These are phyloP conservation scores for Inosperma sp. DNA, from an alignment of 768 basidiomycete species.

Conservation along the genomic window DNA sequence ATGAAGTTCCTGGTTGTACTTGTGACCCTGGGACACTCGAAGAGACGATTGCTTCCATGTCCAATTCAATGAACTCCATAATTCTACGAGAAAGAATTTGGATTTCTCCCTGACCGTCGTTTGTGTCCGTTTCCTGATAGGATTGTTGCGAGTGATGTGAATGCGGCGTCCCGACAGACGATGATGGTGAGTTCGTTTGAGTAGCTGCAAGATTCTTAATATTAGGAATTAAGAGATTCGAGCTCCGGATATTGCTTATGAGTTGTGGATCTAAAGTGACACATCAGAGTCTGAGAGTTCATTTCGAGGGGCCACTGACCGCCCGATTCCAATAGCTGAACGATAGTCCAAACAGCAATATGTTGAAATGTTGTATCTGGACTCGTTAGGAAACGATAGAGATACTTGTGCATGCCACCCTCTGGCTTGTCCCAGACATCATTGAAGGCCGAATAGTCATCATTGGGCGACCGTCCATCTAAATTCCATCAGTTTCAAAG, in stretches of 20 bases:
- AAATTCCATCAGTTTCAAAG: background rate
- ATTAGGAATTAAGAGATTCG: conserved; percentile 74
- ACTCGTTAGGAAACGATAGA: conserved; percentile 90
- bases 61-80: conserved; percentile 80
- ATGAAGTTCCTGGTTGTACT: conserved; percentile 63
- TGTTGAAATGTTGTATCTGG: conserved; percentile 98
- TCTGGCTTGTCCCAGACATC: conserved; percentile 98
- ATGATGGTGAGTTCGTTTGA: conserved; percentile 62
- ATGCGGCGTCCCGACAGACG: conserved; percentile 69
- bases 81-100: conserved; percentile 80
- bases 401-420: conserved; percentile 93
- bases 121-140: conserved; percentile 78
- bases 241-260: conserved; percentile 84
- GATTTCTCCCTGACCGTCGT: conserved; percentile 90
- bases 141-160: conserved; percentile 60
- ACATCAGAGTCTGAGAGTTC: background rate
- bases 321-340: conserved; percentile 95
- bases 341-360: conserved; percentile 99
- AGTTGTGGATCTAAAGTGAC: conserved; percentile 68
- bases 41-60: conserved; percentile 53
- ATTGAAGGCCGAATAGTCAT: conserved; percentile 96
- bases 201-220: conserved; percentile 80
- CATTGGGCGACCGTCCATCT: conserved; percentile 72
- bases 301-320: conserved; percentile 39
- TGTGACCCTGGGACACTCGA: conserved; percentile 64